Base-by-base conservation (phyloP, 2,329 filamentous ascomycete genomes). In the Tolypocladium endophyticum region DNA sequence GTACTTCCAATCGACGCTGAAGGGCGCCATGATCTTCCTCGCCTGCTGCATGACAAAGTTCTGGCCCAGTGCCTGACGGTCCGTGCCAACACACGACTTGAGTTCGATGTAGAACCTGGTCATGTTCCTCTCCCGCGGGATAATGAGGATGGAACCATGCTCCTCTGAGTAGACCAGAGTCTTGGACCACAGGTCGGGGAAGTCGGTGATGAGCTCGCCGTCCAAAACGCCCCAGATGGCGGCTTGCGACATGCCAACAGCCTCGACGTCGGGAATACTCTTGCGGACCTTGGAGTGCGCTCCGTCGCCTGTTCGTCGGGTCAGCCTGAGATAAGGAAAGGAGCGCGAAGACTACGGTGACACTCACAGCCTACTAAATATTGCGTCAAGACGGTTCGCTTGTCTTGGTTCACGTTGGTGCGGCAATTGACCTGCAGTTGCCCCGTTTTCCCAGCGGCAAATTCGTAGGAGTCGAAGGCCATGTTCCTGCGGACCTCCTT, bases 151-250 rank as follows among this genome's bases (percentile, higher is more conserved):
- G 0, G 87, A 88, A 3, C 87, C 87, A 53, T 84, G 78, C 61
- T 83, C 78, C 62, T 89, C 83, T 2, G 84, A 87, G 64, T 87
- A 86, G 9, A 89, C 79, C 0, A 88, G 80, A 0, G 86, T 86
- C 73, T 90, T 90, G 70, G 84, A 87, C 86, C 87, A 90, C 56
- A 90, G 81, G 66, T 90, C 87, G 1, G 87, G 87, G 65, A 90
- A 90, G 68, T 89, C 80, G 9, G 87, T 90, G 52, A 87, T 83
- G 12, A 90, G 73, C 68, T 85, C 83, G 64, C 87, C 87, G 69
- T 90, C 87, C 3, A 90, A 74, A 2, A 90, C 87, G 59, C 87
- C 87, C 87, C 87, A 90, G 41, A 83, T 77, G 25, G 79, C 77
- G 16, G 77, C 72, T 61, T 80, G 77, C 12, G 85, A 82, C 68